phyloP scores from a whole-genome alignment of 2,329 filamentous ascomycete genomes.

The Bipolaris victoriae region DNA sequence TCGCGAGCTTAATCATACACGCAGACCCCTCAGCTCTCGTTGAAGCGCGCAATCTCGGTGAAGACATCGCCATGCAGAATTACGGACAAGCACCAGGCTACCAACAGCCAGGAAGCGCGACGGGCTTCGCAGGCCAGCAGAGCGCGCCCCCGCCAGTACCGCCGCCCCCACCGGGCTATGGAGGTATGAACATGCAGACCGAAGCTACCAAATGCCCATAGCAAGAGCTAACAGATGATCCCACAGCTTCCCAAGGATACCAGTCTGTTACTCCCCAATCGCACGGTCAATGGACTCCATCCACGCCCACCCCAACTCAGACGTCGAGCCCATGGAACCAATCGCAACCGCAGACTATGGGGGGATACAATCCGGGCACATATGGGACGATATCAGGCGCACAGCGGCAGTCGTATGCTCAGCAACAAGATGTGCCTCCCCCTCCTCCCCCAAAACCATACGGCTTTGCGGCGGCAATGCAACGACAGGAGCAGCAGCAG shows the following conservation, averaged over 20 bases:
- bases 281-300: conserved; percentile 42
- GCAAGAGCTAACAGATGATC: conserved; percentile 3
- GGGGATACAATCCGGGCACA: conserved; percentile 42
- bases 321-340: conserved; percentile 35
- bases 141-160: conserved; percentile 18
- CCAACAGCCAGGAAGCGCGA: conserved; percentile 40
- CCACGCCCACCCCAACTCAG: conserved; percentile 31
- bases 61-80: conserved; percentile 38
- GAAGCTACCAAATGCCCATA: background rate
- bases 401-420: conserved; percentile 26
- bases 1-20: conserved; percentile 24
- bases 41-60: conserved; percentile 5
- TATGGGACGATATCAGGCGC: conserved; percentile 43
- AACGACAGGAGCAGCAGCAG: conserved; percentile 24
- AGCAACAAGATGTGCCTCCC: conserved; percentile 40
- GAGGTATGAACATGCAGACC: conserved; percentile 26
- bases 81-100: conserved; percentile 39
- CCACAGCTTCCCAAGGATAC: conserved; percentile 29
- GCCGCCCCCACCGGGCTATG: conserved; percentile 37
- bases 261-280: conserved; percentile 30
- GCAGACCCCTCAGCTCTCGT: conserved; percentile 18
- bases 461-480: conserved; percentile 38
- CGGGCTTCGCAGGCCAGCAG: conserved; percentile 37
- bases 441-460: conserved; percentile 48
- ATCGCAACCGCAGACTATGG: conserved; percentile 27